Percentiles rank a stretch among this genome's conserved stretches.
These are phyloP conservation scores for Sporodiniella umbellata DNA, from an alignment of 371 early-diverging fungal genomes.

Conservation along the genomic window DNA sequence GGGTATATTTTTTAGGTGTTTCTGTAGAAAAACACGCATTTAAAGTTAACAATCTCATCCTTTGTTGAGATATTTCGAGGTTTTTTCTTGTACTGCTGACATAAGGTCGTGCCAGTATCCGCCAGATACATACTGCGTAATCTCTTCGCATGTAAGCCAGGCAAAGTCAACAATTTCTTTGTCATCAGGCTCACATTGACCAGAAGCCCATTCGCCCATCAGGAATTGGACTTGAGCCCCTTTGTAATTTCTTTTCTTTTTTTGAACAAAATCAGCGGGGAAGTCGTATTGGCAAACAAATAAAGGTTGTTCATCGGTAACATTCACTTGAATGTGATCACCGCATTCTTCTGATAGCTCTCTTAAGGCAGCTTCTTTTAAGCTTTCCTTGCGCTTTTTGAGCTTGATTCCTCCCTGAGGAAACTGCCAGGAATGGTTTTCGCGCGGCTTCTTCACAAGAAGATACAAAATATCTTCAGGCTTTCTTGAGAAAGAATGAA, in stretches of 20 bases:
- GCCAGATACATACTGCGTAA: conserved; percentile 46
- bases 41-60: too few species aligned
- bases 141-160: conserved; percentile 81
- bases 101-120: conserved; percentile 2
- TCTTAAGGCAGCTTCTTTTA: conserved; percentile 73
- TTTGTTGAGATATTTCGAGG: too few species aligned
- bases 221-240: conserved; percentile 34
- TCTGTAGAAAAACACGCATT: too few species aligned
- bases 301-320: conserved; percentile 67
- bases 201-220: conserved; percentile 27
- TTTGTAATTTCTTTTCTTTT: conserved; percentile 8
- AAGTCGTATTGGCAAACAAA: conserved; percentile 60
- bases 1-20: too few species aligned
- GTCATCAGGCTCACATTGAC: conserved; percentile 56
- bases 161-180: conserved; percentile 71
- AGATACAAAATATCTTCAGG: conserved; percentile 56
- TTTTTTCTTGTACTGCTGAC: too few species aligned
- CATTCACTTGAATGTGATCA: conserved; percentile 64
- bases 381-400: conserved; percentile 59
- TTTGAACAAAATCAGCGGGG: conserved; percentile 30
- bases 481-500: conserved; percentile 14
- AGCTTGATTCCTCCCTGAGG: conserved; percentile 57
- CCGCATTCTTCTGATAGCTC: conserved; percentile 74
- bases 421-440: conserved; percentile 69
- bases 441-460: conserved; percentile 64